Base-by-base conservation (phyloP, 2,329 filamentous ascomycete species). In the Xylariaceae sp. region DNA sequence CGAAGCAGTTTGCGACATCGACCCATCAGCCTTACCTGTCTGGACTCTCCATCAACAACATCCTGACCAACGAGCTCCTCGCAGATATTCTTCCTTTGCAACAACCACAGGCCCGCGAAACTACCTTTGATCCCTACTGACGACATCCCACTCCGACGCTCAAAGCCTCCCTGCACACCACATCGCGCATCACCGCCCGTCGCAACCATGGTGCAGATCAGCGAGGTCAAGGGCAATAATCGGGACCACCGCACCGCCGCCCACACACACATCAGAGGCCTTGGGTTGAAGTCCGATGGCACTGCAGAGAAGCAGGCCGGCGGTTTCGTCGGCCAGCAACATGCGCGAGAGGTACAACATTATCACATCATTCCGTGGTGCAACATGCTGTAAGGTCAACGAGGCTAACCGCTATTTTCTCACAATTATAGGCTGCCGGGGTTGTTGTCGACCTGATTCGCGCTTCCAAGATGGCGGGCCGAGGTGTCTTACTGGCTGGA, bases 231-330 rank as follows among this genome's bases (percentile, higher is more conserved):
- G 80, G 88, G 88, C 77, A 93, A 90, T 75, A 86, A 86, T 77
- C 91, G 94, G 78, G 93, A 97, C 73, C 94, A 95, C 76, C 87
- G 94, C 69, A 99, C 94, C 44, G 93, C 94, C 56, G 89, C 93
- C 63, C 94, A 99, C 75, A 97, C 93, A 48, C 94, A 99, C 74
- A 99, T 99, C 81, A 96, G 91, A 71, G 94, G 94, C 47, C 80
- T 99, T 39, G 94, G 94, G 16, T 75, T 99, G 62, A 89, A 89
- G 67, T 70, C 83, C 45, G 90, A 96, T 84, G 94, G 94, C 58
- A 86, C 82, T 47, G 90, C 94, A 57, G 92, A 96, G 69, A 82
- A 82, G 60, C 82, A 89, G 56, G 82, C 84, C 33, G 83, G 84
- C 61, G 94, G 94, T 34, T 99, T 97, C 66, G 87, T 97, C 45